Base-by-base conservation (phyloP, 2,329 filamentous ascomycete species). In the Geosmithia flava region DNA sequence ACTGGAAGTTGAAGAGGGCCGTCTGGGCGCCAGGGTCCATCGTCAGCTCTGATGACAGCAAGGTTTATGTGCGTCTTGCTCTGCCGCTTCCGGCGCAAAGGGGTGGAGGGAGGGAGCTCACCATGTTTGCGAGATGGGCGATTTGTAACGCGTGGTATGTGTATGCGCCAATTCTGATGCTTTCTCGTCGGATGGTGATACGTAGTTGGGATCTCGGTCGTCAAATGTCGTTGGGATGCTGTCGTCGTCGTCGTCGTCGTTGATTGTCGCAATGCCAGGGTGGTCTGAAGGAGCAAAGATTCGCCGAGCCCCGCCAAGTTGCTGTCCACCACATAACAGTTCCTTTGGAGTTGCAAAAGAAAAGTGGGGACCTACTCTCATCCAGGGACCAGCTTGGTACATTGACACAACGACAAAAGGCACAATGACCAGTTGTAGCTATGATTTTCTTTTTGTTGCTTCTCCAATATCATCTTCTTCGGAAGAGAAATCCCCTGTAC, bases 1-100 rank as follows among this genome's bases (percentile, higher is more conserved):
- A 95, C 68, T 96, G 89, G 74, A 98, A 97, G 71, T 97, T 97
- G 82, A 98, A 96, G 60, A 98, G 84, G 48, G 93, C 93, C 51
- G 93, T 86, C 93, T 96, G 40, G 2, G 17, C 39, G 20, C 7
- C 42, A 7, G 15, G 44, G 23, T 19, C 20, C 41, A n/a, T 42
- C 16, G 41, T 19, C 17, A 11, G 10, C 10, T 42, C 41, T 20
- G 41, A 42, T 5, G 3, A 19, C 15, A 42, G 10, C 15, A 19
- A 11, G 23, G 23, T 27, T 27, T 27, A 8, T n/a, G n/a, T n/a
- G n/a, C n/a, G n/a, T n/a, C n/a, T n/a, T n/a, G n/a, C n/a, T 8
- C 23, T 27, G 8, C 23, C 23, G 23, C 23, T 27, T 27, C 23
- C 23, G 23, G 23, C 23, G 23, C n/a, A n/a, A n/a, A 37, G 15